Evolutionary conservation across 2,329 filamentous ascomycete genomes (phyloP), one percentile per base, ranked within the genome.

Genomic region (Elsinoe fawcettii): DNA sequence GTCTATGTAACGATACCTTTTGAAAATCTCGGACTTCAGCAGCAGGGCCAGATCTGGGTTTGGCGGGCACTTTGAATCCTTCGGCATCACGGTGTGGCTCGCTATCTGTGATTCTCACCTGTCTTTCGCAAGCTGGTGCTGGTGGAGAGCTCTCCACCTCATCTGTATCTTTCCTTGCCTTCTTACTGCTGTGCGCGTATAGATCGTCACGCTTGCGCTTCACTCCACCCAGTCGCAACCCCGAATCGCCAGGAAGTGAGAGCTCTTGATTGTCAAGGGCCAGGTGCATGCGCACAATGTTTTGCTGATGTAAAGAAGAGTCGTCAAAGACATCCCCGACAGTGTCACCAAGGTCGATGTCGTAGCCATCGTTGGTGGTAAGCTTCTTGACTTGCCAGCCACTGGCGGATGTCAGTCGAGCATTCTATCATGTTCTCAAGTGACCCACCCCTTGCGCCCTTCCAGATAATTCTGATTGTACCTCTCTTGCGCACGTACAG

Each of bases 381-480:
- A 72, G 62, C 58, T 69, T 70, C 58, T 69, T 68, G 64, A 71
- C 69, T 37, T 61, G 63, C 60, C 69, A 71, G 32, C 60, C 57
- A 14, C 65, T 69, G 51, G 61, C 49, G 53, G 36, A 34, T n/a
- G 12, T 22, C 27, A 30, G 27, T 30, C 27, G 27, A 30, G 27
- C 27, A 30, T 9, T 30, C 5, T 30, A 30, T 30, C 27, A 30
- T 30, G 5, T 5, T 30, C 27, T 9, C 27, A 9, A 3, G 9
- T 7, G 1, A 51, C 51, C 57, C 30, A 58, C 56, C 51, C 34
- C 4, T 18, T 58, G 37, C 53, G 53, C 12, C 49, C 57, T 30
- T 22, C 43, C 11, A 27, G 7, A 57, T 71, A 71, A 58, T 70
- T 70, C n/a, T 59, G 63, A 57, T 65, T 68, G 62, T 69, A 69